Evolutionary conservation across 148 eudicot species (phyloP), one percentile per base, ranked within the genome.

Genomic region (Vaccinium vitisidaea): DNA sequence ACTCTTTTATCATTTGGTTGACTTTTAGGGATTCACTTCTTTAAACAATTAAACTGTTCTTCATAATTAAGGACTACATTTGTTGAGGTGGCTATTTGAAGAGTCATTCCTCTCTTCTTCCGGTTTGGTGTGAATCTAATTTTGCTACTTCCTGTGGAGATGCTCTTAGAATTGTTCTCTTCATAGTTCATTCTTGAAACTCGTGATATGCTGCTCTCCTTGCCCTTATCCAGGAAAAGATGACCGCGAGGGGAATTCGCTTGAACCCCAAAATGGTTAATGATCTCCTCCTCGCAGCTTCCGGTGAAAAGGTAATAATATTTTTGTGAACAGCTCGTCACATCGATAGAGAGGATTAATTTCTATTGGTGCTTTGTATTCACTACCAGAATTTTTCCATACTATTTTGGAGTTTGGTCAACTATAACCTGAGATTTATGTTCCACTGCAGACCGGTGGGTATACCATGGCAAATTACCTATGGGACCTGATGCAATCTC

Each of bases 401-500:
- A 54, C 5, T 59, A n/a, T 11, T 67, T 77, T 77, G 80, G 54
- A 14, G 19, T 52, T 53, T 52, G 23, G 63, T 18, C 63, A 58
- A 16, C n/a, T 18, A 18, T 58, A 18, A 74, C 50, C 7, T 49
- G 63, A 59, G 18, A 75, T 84, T 80, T 16, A n/a, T 30, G 32
- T 69, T 67, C 61, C 2, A 79, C 46, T 91, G 80, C 92, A 96
- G 99, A 85, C 89, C 84, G 98, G 98, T 54, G 95, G 97, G 56
- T 95, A 91, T 85, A 93, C 91, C 19, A 74, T 86, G 53, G 98
- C 98, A 13, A 95, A 95, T 87, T 86, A 91, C 82, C 48, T 96
- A 53, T 96, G 99, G 99, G 99, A 96, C 88, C 85, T 92, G 89
- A 88, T 95, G 98, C 95, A 95, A 87, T 87, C 94, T 79, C 94